Base-by-base conservation (phyloP, 495 filamentous ascomycete species). In the Darksidea phi region DNA sequence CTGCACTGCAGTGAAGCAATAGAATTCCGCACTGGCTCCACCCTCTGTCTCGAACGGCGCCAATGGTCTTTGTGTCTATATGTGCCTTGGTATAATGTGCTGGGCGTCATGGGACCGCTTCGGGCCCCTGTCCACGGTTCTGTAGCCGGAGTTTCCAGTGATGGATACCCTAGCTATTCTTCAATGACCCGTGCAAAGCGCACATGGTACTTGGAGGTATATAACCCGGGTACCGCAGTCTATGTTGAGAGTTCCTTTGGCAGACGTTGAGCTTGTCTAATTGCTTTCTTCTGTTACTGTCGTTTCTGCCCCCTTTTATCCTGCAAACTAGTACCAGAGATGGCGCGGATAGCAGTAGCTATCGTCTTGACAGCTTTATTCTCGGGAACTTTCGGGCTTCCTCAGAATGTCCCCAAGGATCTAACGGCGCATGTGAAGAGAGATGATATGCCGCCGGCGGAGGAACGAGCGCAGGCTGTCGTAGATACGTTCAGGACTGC, bases 401-500 rank as follows among this genome's bases (percentile, higher is more conserved):
- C 61, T 1, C 25, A 18, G 3, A 52, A 37, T 25, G 11, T 17
- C 2, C 45, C 17, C 13, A n/a, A 1, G 12, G 42, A 49, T 28
- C 6, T 52, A 1, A 32, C 25, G 20, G 21, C 38, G 3, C 32
- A 34, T 38, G 46, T 47, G 10, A 38, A 25, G 36, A 18, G 6
- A 36, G 38, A 25, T 28, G 56, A 48, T 18, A 15, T 12, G n/a
- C 45, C 46, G 1, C 11, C n/a, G 15, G 24, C 48, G 7, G 49
- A 18, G 23, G 63, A 74, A 20, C 78, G 85, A 59, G 81, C 83
- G 36, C 79, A 80, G 47, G 86, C 88, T 1, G 82, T 95, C 24
- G 89, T 87, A 68, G 81, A 86, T 52, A 84, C 87, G 0, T 96
- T 95, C 66, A 77, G 80, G 25, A 82, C 84, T 69, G 85, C 90